A percentile compares a stretch with the other conserved stretches of the same genome.
Evolutionary conservation across 116 monocot species (phyloP).

Genomic region (Posidonia oceanica): DNA sequence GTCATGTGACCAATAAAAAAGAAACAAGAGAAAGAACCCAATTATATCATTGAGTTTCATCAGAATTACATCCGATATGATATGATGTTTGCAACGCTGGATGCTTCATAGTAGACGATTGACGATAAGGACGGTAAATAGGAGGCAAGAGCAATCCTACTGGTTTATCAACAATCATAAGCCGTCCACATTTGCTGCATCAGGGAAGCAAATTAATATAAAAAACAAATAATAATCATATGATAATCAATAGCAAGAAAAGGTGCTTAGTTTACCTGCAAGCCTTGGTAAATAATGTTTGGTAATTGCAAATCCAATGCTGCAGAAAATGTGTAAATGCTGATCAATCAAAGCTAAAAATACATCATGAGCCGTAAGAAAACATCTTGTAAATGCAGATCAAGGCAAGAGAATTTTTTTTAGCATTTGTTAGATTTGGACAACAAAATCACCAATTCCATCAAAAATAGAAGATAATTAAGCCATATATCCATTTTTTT

Average conservation of each 20-base stretch:
- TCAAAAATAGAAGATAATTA: neutral
- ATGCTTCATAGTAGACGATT: slow-evolving; percentile 14
- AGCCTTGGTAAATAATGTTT: slow-evolving; percentile 53
- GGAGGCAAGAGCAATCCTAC: slow-evolving; percentile 66
- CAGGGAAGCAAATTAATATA: neutral
- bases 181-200: slow-evolving; percentile 70
- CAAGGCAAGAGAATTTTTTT: neutral
- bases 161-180: slow-evolving; percentile 59
- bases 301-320: slow-evolving; percentile 75
- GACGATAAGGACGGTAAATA: slow-evolving; percentile 50
- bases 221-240: neutral
- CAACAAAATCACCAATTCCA: neutral
- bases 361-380: neutral
- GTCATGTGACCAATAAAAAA: neutral
- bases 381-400: neutral
- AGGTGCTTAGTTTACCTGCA: slow-evolving; percentile 42
- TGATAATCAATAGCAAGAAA: neutral
- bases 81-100: slow-evolving; percentile 22
- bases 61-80: slow-evolving; percentile 65
- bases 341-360: neutral
- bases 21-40: neutral
- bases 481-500: neutral
- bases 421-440: neutral
- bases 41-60: slow-evolving; percentile 15
- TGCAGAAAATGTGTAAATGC: slow-evolving; percentile 22